phyloP scores from a whole-genome alignment of 768 basidiomycete genomes.

The Serpula lacrymans region DNA sequence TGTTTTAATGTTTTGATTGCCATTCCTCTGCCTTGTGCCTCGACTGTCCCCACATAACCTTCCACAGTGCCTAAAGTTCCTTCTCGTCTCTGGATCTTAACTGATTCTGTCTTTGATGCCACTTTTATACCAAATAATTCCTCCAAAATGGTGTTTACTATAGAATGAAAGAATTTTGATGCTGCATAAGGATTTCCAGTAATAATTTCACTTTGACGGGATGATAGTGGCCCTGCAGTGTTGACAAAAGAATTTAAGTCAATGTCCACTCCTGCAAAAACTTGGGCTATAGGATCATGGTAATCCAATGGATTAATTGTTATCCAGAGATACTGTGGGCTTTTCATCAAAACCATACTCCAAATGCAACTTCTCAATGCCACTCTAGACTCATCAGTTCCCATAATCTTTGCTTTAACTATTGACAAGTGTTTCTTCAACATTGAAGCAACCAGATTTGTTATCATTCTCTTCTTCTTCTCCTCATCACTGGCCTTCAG shows the following conservation, averaged over 20 bases:
- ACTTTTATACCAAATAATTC: constrained; percentile 28
- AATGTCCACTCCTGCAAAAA: constrained; percentile 35
- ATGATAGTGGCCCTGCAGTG: constrained; percentile 17
- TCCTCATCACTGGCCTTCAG: no score
- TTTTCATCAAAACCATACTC: constrained; percentile 25
- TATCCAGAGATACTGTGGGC: constrained; percentile 36
- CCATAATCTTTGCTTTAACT: no score
- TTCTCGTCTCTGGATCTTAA: constrained; percentile 13
- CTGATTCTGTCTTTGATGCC: constrained; percentile 6
- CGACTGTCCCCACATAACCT: constrained; percentile 36
- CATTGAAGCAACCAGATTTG: no score
- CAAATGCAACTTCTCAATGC: constrained; percentile 32
- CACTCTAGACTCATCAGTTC: constrained; percentile 30
- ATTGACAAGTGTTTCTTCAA: no score
- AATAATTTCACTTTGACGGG: constrained; percentile 25
- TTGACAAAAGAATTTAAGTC: constrained; percentile 32
- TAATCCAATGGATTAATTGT: constrained; percentile 40
- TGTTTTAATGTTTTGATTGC: no score
- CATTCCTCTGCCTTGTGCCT: constrained; percentile 36
- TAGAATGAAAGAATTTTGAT: constrained; percentile 37
- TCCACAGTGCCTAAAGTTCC: constrained; percentile 30
- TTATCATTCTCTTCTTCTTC: no score
- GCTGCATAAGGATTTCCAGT: constrained; percentile 36
- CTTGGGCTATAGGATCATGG: constrained; percentile 39
- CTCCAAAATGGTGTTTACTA: constrained; percentile 26